These are phyloP conservation scores for Bacterosira constricta DNA, from an alignment of 108 stramenopile species.

Conservation along the genomic window DNA sequence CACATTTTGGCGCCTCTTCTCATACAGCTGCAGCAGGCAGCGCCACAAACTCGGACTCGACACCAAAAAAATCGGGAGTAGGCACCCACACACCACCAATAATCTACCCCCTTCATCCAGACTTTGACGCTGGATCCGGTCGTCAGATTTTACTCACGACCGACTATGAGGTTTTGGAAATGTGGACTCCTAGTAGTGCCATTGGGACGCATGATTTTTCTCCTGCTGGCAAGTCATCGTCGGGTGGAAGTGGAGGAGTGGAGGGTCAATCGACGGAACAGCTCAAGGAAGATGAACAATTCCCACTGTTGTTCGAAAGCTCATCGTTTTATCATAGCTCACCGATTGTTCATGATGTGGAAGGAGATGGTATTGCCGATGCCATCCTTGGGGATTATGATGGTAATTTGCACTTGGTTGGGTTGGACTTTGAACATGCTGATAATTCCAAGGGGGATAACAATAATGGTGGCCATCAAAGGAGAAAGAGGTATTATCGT, in stretches of 20 bases:
- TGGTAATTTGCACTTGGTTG: conserved; percentile 72
- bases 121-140: conserved; percentile 68
- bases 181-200: conserved; percentile 66
- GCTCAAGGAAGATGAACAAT: conserved; percentile 70
- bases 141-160: conserved; percentile 73
- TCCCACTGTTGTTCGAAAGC: conserved; percentile 76
- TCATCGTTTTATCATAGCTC: conserved; percentile 68
- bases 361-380: conserved; percentile 77
- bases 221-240: neutral
- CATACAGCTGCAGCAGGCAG: neutral
- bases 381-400: conserved; percentile 79
- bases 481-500: conserved; percentile 58
- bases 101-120: conserved; percentile 75
- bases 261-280: conserved; percentile 53
- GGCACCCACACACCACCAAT: conserved; percentile 60
- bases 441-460: neutral
- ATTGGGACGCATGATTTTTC: conserved; percentile 22
- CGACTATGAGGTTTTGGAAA: conserved; percentile 79
- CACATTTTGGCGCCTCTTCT: conserved; percentile 35
- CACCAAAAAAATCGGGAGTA: neutral
- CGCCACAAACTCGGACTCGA: neutral
- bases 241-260: conserved; percentile 8
- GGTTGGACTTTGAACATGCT: conserved; percentile 49
- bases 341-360: conserved; percentile 73
- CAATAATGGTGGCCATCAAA: neutral